Evolutionary conservation across 805 yeast genomes (phyloP).

Genomic region (Sugiyamaella chiloensis): DNA sequence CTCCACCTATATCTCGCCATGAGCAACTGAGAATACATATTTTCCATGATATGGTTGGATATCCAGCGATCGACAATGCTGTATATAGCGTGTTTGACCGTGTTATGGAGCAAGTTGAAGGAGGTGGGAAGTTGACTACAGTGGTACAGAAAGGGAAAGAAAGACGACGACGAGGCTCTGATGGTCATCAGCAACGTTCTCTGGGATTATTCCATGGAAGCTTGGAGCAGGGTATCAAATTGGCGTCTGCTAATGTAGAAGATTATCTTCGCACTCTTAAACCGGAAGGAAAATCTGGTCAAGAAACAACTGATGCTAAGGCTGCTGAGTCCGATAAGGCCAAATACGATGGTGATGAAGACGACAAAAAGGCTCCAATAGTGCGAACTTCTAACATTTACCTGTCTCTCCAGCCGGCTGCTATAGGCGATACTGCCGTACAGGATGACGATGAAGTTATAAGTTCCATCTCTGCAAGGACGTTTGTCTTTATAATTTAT

Average conservation of each 20-base stretch:
- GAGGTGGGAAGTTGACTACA: conserved; percentile 56
- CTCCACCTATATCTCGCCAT: conserved; percentile 43
- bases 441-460: conserved; percentile 4
- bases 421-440: conserved; percentile 12
- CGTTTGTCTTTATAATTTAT: conserved; percentile 73
- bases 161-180: conserved; percentile 36
- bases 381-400: conserved; percentile 56
- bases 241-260: conserved; percentile 83
- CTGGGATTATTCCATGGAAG: conserved; percentile 76
- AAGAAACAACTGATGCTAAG: background rate
- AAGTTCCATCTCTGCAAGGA: conserved; percentile 38
- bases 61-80: conserved; percentile 45
- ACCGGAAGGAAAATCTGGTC: background rate
- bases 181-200: conserved; percentile 38
- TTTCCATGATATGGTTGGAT: conserved; percentile 47
- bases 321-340: background rate
- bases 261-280: conserved; percentile 46
- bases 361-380: conserved; percentile 16
- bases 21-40: conserved; percentile 42
- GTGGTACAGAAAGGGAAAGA: conserved; percentile 47
- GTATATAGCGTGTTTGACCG: conserved; percentile 50
- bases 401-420: conserved; percentile 64
- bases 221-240: conserved; percentile 77
- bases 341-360: conserved; percentile 1
- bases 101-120: conserved; percentile 69